Evolutionary conservation across 2,329 filamentous ascomycete genomes (phyloP).

Genomic region (Microthyrium microscopicum): DNA sequence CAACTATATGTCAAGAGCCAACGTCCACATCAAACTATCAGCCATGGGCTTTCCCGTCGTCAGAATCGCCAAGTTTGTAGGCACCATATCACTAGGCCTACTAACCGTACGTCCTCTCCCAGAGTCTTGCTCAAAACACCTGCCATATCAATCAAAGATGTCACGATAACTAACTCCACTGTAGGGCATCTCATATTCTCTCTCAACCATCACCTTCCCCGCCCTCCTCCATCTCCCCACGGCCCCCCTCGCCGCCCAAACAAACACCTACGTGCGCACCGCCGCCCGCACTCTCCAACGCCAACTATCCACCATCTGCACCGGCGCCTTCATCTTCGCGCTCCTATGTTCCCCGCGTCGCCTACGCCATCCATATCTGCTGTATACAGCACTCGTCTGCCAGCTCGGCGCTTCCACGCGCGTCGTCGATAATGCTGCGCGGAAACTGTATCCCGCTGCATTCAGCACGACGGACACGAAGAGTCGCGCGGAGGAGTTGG

Average conservation of each 20-base stretch:
- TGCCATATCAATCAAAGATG: constrained; percentile 10
- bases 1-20: too few relatives aligned
- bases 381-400: constrained; percentile 65
- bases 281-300: constrained; percentile 43
- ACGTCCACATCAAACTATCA: too few relatives aligned
- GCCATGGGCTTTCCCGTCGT: constrained; percentile 33
- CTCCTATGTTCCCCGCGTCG: constrained; percentile 60
- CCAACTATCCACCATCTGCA: constrained; percentile 52
- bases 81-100: constrained; percentile 74
- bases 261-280: constrained; percentile 44
- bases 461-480: constrained; percentile 6
- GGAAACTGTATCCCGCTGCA: constrained; percentile 22
- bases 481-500: constrained; percentile 2
- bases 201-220: constrained; percentile 62
- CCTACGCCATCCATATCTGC: constrained; percentile 70
- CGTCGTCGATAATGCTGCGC: constrained; percentile 11
- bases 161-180: constrained; percentile 7
- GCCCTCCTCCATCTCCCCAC: constrained; percentile 67
- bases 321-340: constrained; percentile 57
- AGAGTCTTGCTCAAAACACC: background rate
- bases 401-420: constrained; percentile 28
- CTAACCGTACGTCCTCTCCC: constrained; percentile 50
- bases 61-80: constrained; percentile 78
- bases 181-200: constrained; percentile 77
- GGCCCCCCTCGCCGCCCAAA: constrained; percentile 40